These are phyloP conservation scores for Pisolithus orientalis DNA, from an alignment of 768 basidiomycete species.

Conservation along the genomic window DNA sequence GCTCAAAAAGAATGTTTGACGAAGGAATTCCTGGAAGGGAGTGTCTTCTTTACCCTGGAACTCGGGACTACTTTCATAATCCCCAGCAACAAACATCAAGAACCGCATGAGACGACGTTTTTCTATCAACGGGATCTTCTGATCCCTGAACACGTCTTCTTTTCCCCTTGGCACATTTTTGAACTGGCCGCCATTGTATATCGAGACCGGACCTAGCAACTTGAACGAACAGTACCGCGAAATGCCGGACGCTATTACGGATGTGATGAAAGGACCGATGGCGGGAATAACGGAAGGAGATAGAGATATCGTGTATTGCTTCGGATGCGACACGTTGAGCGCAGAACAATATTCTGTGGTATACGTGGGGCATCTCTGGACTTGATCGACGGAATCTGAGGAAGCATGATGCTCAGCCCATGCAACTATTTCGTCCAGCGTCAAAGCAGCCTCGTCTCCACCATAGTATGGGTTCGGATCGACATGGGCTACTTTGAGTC, in stretches of 20 bases:
- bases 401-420: conserved; percentile 50
- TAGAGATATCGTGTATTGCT: conserved; percentile 84
- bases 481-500: conserved; percentile 82
- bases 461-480: conserved; percentile 87
- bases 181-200: conserved; percentile 45
- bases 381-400: conserved; percentile 3
- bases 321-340: conserved; percentile 45
- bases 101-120: conserved; percentile 93
- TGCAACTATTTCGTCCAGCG: conserved; percentile 68
- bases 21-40: conserved; percentile 62
- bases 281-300: conserved; percentile 78
- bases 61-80: conserved; percentile 62
- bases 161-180: conserved; percentile 83
- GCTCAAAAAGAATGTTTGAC: conserved; percentile 55
- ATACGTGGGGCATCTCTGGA: conserved; percentile 10
- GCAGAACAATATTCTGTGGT: conserved; percentile 36
- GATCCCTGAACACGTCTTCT: conserved; percentile 88
- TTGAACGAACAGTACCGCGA: conserved; percentile 89
- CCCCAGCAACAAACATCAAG: conserved; percentile 70
- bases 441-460: conserved; percentile 71
- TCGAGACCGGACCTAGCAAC: conserved; percentile 63
- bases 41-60: conserved; percentile 47
- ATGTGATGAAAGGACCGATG: conserved; percentile 69
- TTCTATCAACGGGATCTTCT: conserved; percentile 67
- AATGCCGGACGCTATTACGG: conserved; percentile 77